Base-by-base conservation (phyloP, 164 flowering plant species). In the Magnolia officinalis region DNA sequence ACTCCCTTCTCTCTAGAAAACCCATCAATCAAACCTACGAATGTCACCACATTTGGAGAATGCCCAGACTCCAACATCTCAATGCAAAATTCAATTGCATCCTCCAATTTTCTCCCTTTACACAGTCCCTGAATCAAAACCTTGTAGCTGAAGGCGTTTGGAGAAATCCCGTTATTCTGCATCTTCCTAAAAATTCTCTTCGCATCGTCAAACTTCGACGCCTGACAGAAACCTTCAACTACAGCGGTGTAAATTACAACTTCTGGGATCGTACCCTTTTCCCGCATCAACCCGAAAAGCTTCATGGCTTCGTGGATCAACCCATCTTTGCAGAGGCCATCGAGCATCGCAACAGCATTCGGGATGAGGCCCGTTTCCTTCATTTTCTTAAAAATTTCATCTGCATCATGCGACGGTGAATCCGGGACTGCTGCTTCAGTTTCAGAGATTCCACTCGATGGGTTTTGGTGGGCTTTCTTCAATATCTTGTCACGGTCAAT, bases 201-300 rank as follows among this genome's bases (percentile, higher is more conserved):
- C 3, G 99, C 98, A 78, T 96, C 98, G 11, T 91, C 94, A 66
- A 87, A 67, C 82, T 90, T 90, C 21, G 80, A 87, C 1, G 98
- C 94, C 81, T 90, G 91, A 86, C 93, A 92, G 79, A 91, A 94
- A 2, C 94, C 99, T 31, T 96, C 98, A 64, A 96, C 95, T 11
- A 96, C 99, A 16, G 98, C 99, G 1, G 98, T 96, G 87, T 92
- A 96, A n/a, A 96, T 83, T 8, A 94, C 95, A 67, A 94, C 97
- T 58, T 92, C 97, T 0, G 98, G 99, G 63, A 89, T 84, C 0
- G 90, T 86, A 59, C 93, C 93, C 78, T 86, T 88, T 77, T 92
- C 94, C 0, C 98, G 91, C 95, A 96, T 96, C 71, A 85, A 75
- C 7, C 89, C 90, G 63, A 96, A 96, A 14, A 96, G 92, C 82